phyloP scores from a whole-genome alignment of 768 basidiomycete species.

The Mycena vulgaris region DNA sequence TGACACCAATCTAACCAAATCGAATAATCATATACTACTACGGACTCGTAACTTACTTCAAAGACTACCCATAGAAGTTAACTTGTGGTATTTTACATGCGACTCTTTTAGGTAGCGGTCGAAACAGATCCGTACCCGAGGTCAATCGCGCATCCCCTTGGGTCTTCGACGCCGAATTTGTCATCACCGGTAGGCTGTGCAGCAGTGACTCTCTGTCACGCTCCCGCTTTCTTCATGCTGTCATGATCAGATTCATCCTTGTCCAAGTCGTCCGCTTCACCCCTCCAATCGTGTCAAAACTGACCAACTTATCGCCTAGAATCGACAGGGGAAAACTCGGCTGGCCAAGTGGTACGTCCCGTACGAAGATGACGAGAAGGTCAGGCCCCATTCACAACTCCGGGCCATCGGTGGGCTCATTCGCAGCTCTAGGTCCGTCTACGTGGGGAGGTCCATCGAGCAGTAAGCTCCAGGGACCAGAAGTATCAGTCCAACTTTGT shows the following conservation, averaged over 20 bases:
- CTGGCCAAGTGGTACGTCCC: constrained; percentile 99
- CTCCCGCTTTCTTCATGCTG: constrained; percentile 10
- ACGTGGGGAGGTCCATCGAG: constrained; percentile 94
- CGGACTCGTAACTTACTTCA: too few relatives aligned
- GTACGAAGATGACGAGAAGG: constrained; percentile 99
- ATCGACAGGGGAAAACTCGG: constrained; percentile 98
- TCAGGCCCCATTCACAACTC: constrained; percentile 44
- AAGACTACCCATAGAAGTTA: too few relatives aligned
- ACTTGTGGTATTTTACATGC: too few relatives aligned
- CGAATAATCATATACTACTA: too few relatives aligned
- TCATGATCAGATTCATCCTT: constrained; percentile 97
- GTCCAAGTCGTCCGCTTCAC: constrained; percentile 78
- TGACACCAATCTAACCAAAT: too few relatives aligned
- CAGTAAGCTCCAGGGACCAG: constrained; percentile 96
- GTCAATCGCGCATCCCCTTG: too few relatives aligned
- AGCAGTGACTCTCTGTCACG: too few relatives aligned
- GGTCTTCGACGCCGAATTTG: too few relatives aligned
- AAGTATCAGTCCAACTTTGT: constrained; percentile 99
- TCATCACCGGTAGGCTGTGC: too few relatives aligned
- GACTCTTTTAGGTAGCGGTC: too few relatives aligned
- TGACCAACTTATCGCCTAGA: constrained; percentile 62
- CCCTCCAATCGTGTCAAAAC: constrained; percentile 1
- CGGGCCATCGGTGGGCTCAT: neutral
- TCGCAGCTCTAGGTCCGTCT: constrained; percentile 78
- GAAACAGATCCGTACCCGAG: too few relatives aligned